A percentile compares a stretch with the other conserved stretches of the same genome.
Conservation (phyloP, 176 grass and related monocot species). For the Thalia dealbata region DNA sequence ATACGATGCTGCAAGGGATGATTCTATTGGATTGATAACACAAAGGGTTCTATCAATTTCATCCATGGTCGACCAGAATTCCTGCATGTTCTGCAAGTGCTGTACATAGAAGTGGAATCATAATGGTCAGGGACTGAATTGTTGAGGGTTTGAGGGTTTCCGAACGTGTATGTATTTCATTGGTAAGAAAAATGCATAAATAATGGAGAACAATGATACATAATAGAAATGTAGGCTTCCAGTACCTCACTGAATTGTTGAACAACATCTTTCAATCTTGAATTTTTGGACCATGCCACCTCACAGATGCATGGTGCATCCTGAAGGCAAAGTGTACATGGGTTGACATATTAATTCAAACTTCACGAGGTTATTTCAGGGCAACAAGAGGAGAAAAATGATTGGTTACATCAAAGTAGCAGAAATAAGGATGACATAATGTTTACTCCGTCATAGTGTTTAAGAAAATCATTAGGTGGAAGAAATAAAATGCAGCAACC, state of each 20-base stretch:
- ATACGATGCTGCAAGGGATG: conserved; percentile 35
- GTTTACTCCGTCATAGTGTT: no score
- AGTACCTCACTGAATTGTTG: conserved; percentile 47
- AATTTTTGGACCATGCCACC: conserved; percentile 49
- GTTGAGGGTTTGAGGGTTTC: no score
- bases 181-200: conserved; percentile 6
- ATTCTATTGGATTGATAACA: conserved; percentile 44
- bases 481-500: no score
- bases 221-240: not conserved
- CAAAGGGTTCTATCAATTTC: conserved; percentile 62
- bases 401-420: no score
- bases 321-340: conserved; percentile 16
- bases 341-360: not conserved
- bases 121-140: conserved; percentile 1
- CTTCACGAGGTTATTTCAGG: no score
- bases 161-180: not conserved
- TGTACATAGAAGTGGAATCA: conserved; percentile 21
- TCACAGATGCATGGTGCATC: conserved; percentile 49
- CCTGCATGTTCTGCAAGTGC: conserved; percentile 62
- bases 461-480: no score
- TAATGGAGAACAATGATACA: not conserved
- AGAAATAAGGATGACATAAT: no score
- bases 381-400: no score
- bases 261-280: conserved; percentile 54
- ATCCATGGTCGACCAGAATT: conserved; percentile 59